phyloP scores from a whole-genome alignment of 345 rosid genomes.

The Salix viminalis region DNA sequence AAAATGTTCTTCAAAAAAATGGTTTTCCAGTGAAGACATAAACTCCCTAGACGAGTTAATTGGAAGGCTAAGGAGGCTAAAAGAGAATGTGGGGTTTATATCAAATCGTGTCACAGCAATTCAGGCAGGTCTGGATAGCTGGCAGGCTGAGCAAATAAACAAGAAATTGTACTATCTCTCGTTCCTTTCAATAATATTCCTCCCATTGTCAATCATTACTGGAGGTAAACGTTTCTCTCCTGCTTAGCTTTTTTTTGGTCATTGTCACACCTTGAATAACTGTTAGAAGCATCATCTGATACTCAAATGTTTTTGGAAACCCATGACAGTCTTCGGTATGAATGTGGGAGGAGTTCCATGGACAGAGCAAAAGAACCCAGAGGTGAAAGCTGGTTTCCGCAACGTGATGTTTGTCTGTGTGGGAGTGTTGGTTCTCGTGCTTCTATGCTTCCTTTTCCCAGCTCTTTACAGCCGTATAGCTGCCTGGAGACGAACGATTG shows the following conservation, averaged over 20 bases:
- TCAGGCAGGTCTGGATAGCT: slow-evolving; percentile 89
- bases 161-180: slow-evolving; percentile 89
- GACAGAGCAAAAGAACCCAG: slow-evolving; percentile 71
- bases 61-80: slow-evolving; percentile 74
- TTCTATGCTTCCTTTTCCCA: slow-evolving; percentile 72
- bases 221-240: slow-evolving; percentile 56
- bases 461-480: slow-evolving; percentile 39
- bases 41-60: slow-evolving; percentile 71
- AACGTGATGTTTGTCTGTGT: slow-evolving; percentile 78
- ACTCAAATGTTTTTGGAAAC: neutral
- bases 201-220: slow-evolving; percentile 84
- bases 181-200: slow-evolving; percentile 87
- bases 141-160: slow-evolving; percentile 97
- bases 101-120: slow-evolving; percentile 88
- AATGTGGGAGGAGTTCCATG: slow-evolving; percentile 99
- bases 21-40: slow-evolving; percentile 70
- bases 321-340: slow-evolving; percentile 81
- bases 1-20: slow-evolving; percentile 60
- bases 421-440: slow-evolving; percentile 47
- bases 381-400: slow-evolving; percentile 62
- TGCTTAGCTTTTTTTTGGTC: neutral
- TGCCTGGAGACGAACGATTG: slow-evolving; percentile 53
- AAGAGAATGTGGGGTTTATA: slow-evolving; percentile 87
- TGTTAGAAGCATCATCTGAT: neutral
- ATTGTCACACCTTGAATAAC: too few species aligned